phyloP scores from a whole-genome alignment of 139 green algal species.

The Volvox reticuliferus region DNA sequence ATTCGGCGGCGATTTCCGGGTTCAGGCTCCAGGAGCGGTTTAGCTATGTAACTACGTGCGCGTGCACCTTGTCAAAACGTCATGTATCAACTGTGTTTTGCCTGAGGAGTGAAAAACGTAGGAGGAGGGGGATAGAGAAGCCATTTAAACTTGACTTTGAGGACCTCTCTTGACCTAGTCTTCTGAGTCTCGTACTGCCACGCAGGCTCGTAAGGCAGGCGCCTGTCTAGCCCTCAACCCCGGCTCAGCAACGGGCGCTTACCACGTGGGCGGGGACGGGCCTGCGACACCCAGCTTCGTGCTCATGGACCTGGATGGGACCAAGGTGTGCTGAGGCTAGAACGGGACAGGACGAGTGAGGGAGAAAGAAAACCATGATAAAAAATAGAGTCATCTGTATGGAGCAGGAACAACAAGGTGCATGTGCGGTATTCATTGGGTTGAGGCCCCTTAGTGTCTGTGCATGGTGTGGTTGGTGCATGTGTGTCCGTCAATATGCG shows the following conservation, averaged over 20 bases:
- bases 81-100: too few relatives aligned
- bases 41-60: too few relatives aligned
- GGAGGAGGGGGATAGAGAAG: too few relatives aligned
- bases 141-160: too few relatives aligned
- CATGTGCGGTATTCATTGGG: neutral
- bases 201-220: constrained; percentile 78
- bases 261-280: constrained; percentile 58
- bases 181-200: neutral
- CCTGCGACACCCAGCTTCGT: constrained; percentile 88
- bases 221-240: constrained; percentile 92
- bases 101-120: too few relatives aligned
- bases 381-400: neutral
- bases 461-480: neutral
- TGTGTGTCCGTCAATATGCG: neutral
- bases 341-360: neutral
- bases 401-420: neutral
- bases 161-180: neutral
- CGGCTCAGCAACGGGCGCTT: constrained; percentile 95
- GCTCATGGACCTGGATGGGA: constrained; percentile 95
- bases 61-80: too few relatives aligned
- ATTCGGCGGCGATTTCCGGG: neutral
- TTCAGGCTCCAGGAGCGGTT: neutral
- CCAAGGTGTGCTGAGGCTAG: constrained; percentile 64
- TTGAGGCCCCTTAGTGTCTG: neutral
- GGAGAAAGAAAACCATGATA: neutral